Evolutionary conservation across 805 yeast species (phyloP).

Genomic region (Dipodascopsis uninucleata): DNA sequence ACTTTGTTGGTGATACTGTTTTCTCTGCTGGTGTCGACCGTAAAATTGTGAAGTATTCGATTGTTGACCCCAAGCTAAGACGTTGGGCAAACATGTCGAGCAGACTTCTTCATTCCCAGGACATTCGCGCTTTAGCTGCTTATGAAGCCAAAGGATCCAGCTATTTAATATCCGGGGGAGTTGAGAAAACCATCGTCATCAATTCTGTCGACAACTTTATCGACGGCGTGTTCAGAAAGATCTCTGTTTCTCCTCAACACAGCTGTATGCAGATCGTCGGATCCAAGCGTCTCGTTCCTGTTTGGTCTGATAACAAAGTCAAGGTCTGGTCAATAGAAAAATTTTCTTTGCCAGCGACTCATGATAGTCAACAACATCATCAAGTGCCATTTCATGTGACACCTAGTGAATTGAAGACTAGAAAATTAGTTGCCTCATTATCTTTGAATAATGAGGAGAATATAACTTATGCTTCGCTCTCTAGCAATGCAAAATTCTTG

Average conservation of each 20-base stretch:
- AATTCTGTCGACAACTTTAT: slow-evolving; percentile 61
- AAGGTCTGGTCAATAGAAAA: slow-evolving; percentile 70
- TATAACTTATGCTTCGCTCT: slow-evolving; percentile 63
- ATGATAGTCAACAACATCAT: no score
- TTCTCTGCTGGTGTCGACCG: slow-evolving; percentile 94
- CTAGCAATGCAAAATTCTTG: slow-evolving; percentile 60
- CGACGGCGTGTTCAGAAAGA: slow-evolving; percentile 66
- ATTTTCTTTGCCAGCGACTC: no score
- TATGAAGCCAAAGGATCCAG: slow-evolving; percentile 42
- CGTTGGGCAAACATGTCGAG: slow-evolving; percentile 77
- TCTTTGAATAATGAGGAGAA: slow-evolving; percentile 62
- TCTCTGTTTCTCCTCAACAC: slow-evolving; percentile 59
- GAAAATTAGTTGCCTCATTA: slow-evolving; percentile 58
- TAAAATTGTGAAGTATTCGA: slow-evolving; percentile 70
- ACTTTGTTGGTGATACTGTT: slow-evolving; percentile 56
- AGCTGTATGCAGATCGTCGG: slow-evolving; percentile 51
- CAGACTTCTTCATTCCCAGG: slow-evolving; percentile 74
- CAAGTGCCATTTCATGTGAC: no score
- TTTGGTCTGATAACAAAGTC: slow-evolving; percentile 80
- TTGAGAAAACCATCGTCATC: slow-evolving; percentile 60
- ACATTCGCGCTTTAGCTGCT: slow-evolving; percentile 30
- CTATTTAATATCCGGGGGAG: slow-evolving; percentile 77
- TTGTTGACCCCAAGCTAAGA: slow-evolving; percentile 41
- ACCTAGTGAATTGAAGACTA: slow-evolving; percentile 41
- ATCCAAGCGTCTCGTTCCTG: slow-evolving; percentile 50